Evolutionary conservation across 495 filamentous ascomycete genomes (phyloP), one percentile per base, ranked within the genome.

Genomic region (Bombardia bombarda): DNA sequence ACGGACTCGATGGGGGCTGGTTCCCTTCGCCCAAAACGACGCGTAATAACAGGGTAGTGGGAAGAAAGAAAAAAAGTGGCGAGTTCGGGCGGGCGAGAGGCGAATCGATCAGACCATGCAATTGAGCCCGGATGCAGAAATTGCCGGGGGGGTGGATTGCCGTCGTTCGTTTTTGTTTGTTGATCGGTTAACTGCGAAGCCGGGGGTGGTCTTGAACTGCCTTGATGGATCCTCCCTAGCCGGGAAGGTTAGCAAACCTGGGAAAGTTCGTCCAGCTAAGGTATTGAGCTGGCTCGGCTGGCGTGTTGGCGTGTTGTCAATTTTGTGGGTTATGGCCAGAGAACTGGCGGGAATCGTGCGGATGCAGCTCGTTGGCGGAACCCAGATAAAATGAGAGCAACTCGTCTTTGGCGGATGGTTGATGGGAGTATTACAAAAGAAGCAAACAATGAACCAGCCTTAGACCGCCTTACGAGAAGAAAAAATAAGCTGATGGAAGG

Each of bases 51-150:
- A n/a, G n/a, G n/a, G n/a, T n/a, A n/a, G n/a, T n/a, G n/a, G n/a
- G n/a, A n/a, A n/a, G n/a, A n/a, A 6, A 12, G 10, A n/a, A 20
- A 26, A 43, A 50, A 32, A 24, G 58, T 61, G 58, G 58, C 58
- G 46, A 56, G 53, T 49, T 53, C 33, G 16, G 16, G n/a, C n/a
- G 32, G 35, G 31, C 17, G 39, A 34, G 37, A 23, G 9, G 20
- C 9, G 28, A 23, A 18, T 14, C 30, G 33, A 57, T 61, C 56
- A 61, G 58, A 47, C 43, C 55, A 61, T 57, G 32, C 35, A 47
- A 34, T 18, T 32, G 32, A 25, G 17, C 28, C 32, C 47, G 55
- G 58, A 50, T 53, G 40, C 31, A 36, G 31, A 38, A 33, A 35
- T 28, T 45, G 47, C 55, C 58, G 55, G 28, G 38, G 13, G 43